Evolutionary conservation across 495 filamentous ascomycete species (phyloP).

Genomic region (Penicillium lagena): DNA sequence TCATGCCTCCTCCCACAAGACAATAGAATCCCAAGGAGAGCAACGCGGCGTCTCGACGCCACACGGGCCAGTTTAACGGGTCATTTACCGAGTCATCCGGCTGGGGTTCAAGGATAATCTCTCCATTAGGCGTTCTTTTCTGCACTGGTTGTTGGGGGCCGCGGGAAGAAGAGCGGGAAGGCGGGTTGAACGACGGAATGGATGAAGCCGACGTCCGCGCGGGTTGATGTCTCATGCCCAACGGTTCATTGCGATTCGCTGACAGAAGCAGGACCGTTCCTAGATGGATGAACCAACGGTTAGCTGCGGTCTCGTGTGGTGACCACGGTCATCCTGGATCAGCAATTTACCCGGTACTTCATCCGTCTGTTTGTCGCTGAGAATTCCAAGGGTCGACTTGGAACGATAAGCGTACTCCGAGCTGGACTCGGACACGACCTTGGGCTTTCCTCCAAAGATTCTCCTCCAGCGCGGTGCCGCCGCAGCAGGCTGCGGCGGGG

Average conservation of each 20-base stretch:
- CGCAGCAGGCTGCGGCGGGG: not conserved
- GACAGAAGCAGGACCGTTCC: conserved; percentile 79
- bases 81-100: conserved; percentile 89
- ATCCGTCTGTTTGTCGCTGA: conserved; percentile 77
- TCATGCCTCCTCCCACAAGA: conserved; percentile 90
- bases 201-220: conserved; percentile 74
- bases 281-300: conserved; percentile 19
- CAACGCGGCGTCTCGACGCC: conserved; percentile 76
- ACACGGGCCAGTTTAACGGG: conserved; percentile 85
- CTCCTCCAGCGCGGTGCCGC: conserved; percentile 13
- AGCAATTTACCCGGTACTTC: conserved; percentile 76
- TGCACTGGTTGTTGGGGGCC: conserved; percentile 34
- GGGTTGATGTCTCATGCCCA: conserved; percentile 70
- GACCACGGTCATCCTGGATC: not conserved
- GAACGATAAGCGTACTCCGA: conserved; percentile 25
- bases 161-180: conserved; percentile 43
- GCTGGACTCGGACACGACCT: not conserved
- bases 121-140: conserved; percentile 77
- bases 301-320: not conserved
- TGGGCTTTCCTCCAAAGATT: conserved; percentile 8
- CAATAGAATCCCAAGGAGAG: conserved; percentile 86
- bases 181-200: conserved; percentile 59
- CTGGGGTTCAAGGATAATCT: conserved; percentile 85
- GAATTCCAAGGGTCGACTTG: conserved; percentile 73
- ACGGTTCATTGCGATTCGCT: conserved; percentile 69